phyloP scores from a whole-genome alignment of 805 yeast species.

The Nakazawaea anatomiae region DNA sequence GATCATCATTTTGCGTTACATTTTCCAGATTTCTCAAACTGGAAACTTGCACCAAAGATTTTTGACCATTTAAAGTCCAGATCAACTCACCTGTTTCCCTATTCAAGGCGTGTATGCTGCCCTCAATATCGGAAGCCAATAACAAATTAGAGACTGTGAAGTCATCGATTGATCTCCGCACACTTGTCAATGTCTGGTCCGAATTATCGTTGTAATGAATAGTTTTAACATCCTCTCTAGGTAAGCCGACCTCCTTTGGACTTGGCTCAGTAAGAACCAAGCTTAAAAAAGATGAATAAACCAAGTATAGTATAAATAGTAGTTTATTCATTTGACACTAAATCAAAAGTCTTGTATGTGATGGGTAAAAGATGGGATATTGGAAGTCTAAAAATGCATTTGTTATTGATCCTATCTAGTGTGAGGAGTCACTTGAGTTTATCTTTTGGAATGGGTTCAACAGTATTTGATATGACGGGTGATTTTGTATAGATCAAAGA shows the following conservation, averaged over 20 bases:
- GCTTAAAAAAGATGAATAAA: neutral
- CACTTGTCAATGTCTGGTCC: neutral
- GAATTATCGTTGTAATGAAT: neutral
- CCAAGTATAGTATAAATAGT: neutral
- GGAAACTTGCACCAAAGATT: slow-evolving; percentile 46
- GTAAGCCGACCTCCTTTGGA: slow-evolving; percentile 5
- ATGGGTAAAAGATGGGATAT: neutral
- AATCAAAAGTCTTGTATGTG: neutral
- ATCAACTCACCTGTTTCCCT: slow-evolving; percentile 66
- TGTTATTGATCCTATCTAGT: too few species aligned
- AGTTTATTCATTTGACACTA: neutral
- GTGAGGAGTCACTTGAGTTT: too few species aligned
- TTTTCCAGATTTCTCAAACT: neutral
- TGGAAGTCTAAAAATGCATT: neutral
- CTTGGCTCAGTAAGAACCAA: neutral
- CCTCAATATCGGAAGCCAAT: slow-evolving; percentile 78
- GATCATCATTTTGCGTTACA: slow-evolving; percentile 18
- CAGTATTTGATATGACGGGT: too few species aligned
- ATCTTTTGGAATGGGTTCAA: too few species aligned
- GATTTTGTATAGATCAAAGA: too few species aligned
- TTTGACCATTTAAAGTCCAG: slow-evolving; percentile 70
- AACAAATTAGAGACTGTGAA: slow-evolving; percentile 44
- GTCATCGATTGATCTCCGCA: slow-evolving; percentile 16
- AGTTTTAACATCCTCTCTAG: neutral
- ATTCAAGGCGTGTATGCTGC: slow-evolving; percentile 75